Percentiles rank a stretch among this genome's conserved stretches.
phyloP scores from a whole-genome alignment of 495 filamentous ascomycete species.

The Lindgomyces ingoldianus region DNA sequence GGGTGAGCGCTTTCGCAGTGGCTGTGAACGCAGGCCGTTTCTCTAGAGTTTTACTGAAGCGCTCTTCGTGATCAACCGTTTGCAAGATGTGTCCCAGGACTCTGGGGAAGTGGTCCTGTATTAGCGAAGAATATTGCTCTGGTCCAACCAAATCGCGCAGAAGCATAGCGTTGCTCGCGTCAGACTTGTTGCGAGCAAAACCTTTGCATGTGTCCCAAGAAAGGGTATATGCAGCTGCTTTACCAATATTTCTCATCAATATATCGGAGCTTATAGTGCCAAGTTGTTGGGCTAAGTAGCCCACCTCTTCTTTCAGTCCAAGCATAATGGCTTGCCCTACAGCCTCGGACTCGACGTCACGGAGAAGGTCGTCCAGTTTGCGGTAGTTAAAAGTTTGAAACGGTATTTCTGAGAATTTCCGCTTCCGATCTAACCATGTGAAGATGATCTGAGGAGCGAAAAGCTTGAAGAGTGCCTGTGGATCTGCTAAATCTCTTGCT shows the following conservation, averaged over 20 bases:
- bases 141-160: constrained; percentile 69
- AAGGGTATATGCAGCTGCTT: constrained; percentile 80
- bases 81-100: constrained; percentile 74
- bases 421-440: constrained; percentile 73
- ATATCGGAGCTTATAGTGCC: constrained; percentile 51
- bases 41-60: constrained; percentile 70
- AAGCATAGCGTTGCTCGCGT: constrained; percentile 57
- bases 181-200: constrained; percentile 54
- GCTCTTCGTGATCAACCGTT: constrained; percentile 70
- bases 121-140: constrained; percentile 59
- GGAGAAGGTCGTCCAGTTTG: constrained; percentile 66
- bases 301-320: constrained; percentile 63
- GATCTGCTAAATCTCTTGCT: constrained; percentile 61
- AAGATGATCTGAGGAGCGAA: constrained; percentile 92
- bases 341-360: constrained; percentile 74
- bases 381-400: constrained; percentile 79
- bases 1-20: constrained; percentile 62
- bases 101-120: constrained; percentile 69
- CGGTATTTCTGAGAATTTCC: constrained; percentile 67
- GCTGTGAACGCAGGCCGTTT: constrained; percentile 60
- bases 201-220: constrained; percentile 67
- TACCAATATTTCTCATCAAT: constrained; percentile 69
- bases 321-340: constrained; percentile 84
- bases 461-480: constrained; percentile 74
- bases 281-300: constrained; percentile 59